These are phyloP conservation scores for Colletotrichum tamarilloi DNA, from an alignment of 2,329 filamentous ascomycete species.

Conservation along the genomic window DNA sequence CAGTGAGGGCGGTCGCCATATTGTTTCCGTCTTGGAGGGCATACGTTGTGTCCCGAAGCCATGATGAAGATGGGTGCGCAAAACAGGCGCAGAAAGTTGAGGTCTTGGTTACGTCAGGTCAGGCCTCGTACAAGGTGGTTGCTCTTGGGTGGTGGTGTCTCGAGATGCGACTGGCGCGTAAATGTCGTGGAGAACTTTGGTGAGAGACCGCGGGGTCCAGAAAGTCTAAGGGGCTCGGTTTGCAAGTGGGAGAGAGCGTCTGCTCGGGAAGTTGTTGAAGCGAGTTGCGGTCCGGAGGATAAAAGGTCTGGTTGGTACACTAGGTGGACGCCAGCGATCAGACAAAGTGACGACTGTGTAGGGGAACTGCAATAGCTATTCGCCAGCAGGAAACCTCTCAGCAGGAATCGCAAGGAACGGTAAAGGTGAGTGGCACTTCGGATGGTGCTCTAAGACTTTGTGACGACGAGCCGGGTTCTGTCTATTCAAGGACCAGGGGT, in stretches of 20 bases:
- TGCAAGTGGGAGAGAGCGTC: background rate
- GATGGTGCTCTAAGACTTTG: background rate
- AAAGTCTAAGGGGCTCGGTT: background rate
- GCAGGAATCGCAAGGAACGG: background rate
- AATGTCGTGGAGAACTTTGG: background rate
- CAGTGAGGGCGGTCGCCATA: background rate
- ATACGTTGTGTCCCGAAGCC: constrained; percentile 58
- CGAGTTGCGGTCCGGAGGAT: background rate
- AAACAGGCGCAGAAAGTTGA: background rate
- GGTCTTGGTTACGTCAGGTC: constrained; percentile 12
- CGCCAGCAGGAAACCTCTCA: background rate
- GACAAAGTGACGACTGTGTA: constrained; percentile 18
- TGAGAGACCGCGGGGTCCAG: background rate
- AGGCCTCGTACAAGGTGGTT: background rate
- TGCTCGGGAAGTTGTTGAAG: background rate
- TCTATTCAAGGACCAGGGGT: constrained; percentile 9
- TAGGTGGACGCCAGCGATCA: constrained; percentile 18
- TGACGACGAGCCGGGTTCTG: constrained; percentile 12
- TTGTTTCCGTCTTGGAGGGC: constrained; percentile 31
- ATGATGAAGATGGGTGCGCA: constrained; percentile 42
- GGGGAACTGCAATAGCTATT: constrained; percentile 22
- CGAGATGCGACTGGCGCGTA: background rate
- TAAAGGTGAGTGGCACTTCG: background rate
- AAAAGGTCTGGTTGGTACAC: background rate
- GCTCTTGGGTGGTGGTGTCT: background rate